Evolutionary conservation across 2,329 filamentous ascomycete genomes (phyloP), one percentile per base, ranked within the genome.

Genomic region (Pestalotiopsis sp.): DNA sequence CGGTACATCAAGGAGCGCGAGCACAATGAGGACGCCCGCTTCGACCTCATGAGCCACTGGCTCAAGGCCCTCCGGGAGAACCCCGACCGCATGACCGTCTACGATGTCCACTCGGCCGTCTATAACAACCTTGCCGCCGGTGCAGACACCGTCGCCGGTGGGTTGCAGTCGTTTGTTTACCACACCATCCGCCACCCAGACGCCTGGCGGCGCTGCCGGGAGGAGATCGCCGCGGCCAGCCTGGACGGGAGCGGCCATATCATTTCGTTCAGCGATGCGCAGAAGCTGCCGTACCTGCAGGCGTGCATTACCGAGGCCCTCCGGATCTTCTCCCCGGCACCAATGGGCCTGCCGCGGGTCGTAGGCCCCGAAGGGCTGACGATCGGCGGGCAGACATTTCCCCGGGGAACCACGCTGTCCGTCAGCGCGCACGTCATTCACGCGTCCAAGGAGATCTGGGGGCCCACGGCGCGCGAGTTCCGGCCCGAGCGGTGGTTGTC

Each of bases 21-120:
- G 17, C 17, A 64, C 55, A 66, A 69, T 38, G 57, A 27, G n/a
- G 67, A 69, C 49, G 64, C 64, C n/a, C 67, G 64, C 27, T 69
- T 66, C 64, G 67, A 69, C 49, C 57, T 66, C 5, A 41, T 66
- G n/a, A 20, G 25, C 23, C 67, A 69, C 59, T 69, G 67, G 67
- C 39, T 66, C 49, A 65, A 61, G 63, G 23, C 36, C 6, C 58
- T 66, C 4, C n/a, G 5, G 3, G 57, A 69, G 31, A 38, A 67
- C 25, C 67, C 64, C 36, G 64, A 66, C 27, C 45, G 49, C 41
- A 57, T 65, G 45, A 65, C 25, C 49, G n/a, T 65, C 64, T 55
- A 23, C 20, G 65, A 66, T 3, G 55, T 69, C 36, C 45, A 63
- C 58, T 12, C 63, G 39, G 20, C 45, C 27, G 39, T 39, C 20